A percentile compares a stretch with the other conserved stretches of the same genome.
Conservation (phyloP, 805 yeast species). For the Candida namnaoensis region DNA sequence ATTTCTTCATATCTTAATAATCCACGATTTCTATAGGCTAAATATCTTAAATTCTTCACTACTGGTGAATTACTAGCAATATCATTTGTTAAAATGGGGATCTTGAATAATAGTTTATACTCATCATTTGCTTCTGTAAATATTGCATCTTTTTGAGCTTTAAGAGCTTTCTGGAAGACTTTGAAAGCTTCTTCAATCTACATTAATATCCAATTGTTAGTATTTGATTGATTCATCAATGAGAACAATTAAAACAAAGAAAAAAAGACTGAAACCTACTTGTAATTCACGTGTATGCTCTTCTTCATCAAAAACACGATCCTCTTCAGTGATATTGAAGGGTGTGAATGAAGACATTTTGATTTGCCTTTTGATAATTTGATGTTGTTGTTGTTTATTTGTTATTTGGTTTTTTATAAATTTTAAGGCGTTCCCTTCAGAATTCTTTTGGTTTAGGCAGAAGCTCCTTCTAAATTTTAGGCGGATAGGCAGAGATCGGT, state of each 20-base stretch:
- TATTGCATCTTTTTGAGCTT: conserved; percentile 42
- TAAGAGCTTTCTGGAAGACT: conserved; percentile 63
- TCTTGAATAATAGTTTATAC: conserved; percentile 56
- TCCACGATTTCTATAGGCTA: conserved; percentile 79
- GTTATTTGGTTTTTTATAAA: too few species aligned
- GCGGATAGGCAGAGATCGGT: too few species aligned
- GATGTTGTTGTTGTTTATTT: too few species aligned
- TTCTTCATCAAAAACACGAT: conserved; percentile 59
- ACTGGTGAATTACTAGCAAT: conserved; percentile 47
- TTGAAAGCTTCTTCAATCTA: conserved; percentile 68
- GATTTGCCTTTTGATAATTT: background rate
- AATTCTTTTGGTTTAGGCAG: too few species aligned
- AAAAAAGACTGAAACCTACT: conserved; percentile 17
- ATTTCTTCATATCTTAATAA: conserved; percentile 45
- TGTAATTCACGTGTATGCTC: conserved; percentile 90
- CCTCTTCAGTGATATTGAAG: conserved; percentile 69
- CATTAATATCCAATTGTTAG: conserved; percentile 16
- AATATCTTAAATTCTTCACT: conserved; percentile 62
- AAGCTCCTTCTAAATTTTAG: too few species aligned
- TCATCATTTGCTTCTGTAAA: conserved; percentile 39
- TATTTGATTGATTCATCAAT: too few species aligned
- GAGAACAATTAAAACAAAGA: background rate
- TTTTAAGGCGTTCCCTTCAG: too few species aligned
- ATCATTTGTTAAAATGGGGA: conserved; percentile 53
- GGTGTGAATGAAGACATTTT: conserved; percentile 65